These are phyloP conservation scores for Aurinia saxatilis DNA, from an alignment of 345 rosid species.

Conservation along the genomic window DNA sequence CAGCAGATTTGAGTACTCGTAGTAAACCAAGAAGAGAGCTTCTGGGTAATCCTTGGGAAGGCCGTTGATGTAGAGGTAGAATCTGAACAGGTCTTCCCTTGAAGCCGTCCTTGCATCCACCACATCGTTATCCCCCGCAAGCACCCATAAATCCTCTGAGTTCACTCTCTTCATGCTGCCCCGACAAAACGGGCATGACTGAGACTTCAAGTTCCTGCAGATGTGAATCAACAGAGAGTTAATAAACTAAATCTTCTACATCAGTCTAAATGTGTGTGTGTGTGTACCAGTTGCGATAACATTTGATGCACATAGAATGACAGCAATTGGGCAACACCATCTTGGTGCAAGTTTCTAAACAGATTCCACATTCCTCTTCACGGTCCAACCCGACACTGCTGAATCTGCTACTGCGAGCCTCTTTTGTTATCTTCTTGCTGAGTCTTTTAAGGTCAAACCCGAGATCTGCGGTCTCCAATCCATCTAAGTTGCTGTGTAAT, in stretches of 20 bases:
- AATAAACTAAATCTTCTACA: neutral
- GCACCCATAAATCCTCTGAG: conserved; percentile 98
- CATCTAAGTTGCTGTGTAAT: conserved; percentile 53
- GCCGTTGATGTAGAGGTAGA: conserved; percentile 76
- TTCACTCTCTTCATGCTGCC: conserved; percentile 95
- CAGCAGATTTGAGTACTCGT: conserved; percentile 48
- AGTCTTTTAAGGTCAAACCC: conserved; percentile 30
- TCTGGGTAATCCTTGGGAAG: conserved; percentile 85
- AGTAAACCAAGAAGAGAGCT: conserved; percentile 78
- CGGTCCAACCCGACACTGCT: conserved; percentile 51
- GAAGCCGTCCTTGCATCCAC: conserved; percentile 63
- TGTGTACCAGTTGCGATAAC: conserved; percentile 87
- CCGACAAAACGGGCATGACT: conserved; percentile 96
- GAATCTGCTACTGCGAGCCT: conserved; percentile 37
- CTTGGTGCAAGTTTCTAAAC: conserved; percentile 92
- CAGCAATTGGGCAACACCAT: conserved; percentile 94
- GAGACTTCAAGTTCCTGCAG: conserved; percentile 79
- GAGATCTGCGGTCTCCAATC: conserved; percentile 33
- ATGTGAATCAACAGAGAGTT: neutral
- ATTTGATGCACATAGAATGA: conserved; percentile 99
- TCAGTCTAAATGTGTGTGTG: neutral
- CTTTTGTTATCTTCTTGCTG: conserved; percentile 37
- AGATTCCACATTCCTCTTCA: conserved; percentile 97
- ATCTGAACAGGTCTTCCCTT: conserved; percentile 66
- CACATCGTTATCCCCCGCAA: conserved; percentile 77